Percentiles rank a stretch among this genome's conserved stretches.
These are phyloP conservation scores for Salix suchowensis DNA, from an alignment of 345 rosid genomes.

Conservation along the genomic window DNA sequence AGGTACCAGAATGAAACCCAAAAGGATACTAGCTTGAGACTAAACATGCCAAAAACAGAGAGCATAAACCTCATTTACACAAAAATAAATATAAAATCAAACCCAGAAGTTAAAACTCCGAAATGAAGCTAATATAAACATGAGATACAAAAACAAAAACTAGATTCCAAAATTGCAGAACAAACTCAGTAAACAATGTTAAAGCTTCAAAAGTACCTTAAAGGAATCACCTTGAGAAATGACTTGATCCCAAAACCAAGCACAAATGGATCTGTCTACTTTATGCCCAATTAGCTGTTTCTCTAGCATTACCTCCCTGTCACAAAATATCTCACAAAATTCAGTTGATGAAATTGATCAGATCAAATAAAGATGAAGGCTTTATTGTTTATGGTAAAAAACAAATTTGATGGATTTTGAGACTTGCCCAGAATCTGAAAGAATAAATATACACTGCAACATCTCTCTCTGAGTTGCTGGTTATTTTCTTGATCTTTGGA, in stretches of 20 bases:
- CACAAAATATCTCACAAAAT: constrained; percentile 5
- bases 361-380: background rate
- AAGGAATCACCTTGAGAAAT: constrained; percentile 67
- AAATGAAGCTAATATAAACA: background rate
- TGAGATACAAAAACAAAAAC: constrained; percentile 4
- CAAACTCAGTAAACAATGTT: background rate
- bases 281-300: constrained; percentile 95
- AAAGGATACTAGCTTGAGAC: background rate
- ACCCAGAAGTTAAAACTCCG: background rate
- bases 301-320: constrained; percentile 94
- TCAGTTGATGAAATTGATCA: background rate
- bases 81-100: constrained; percentile 1
- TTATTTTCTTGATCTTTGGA: background rate
- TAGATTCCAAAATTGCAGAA: background rate
- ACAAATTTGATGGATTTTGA: background rate
- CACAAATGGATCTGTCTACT: constrained; percentile 86
- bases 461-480: constrained; percentile 26
- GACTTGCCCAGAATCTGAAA: constrained; percentile 83
- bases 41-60: background rate
- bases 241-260: constrained; percentile 90
- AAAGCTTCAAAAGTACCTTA: constrained; percentile 39
- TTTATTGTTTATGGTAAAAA: background rate
- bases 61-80: background rate
- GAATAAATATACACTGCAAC: constrained; percentile 95
- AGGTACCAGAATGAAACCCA: background rate